phyloP scores from a whole-genome alignment of 371 early-diverging fungal species.

The Saksenaea vasiformis region DNA sequence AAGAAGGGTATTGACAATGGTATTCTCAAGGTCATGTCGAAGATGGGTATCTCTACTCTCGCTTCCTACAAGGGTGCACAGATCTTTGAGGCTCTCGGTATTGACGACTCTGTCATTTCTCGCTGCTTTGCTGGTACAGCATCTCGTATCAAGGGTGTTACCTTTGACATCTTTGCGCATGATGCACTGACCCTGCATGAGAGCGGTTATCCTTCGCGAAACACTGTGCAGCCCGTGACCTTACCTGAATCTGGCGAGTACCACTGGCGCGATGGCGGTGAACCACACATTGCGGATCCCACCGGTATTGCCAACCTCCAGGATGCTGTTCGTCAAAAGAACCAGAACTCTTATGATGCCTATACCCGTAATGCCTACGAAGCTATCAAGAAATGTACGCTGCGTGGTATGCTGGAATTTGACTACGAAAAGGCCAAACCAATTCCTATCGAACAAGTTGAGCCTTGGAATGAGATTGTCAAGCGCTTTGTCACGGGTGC shows the following conservation, averaged over 20 bases:
- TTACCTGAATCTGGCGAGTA: constrained; percentile 94
- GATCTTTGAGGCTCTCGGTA: constrained; percentile 96
- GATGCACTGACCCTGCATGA: constrained; percentile 91
- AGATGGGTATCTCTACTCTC: constrained; percentile 98
- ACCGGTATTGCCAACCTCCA: constrained; percentile 86
- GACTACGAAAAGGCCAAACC: constrained; percentile 70
- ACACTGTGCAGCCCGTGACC: constrained; percentile 59
- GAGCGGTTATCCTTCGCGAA: constrained; percentile 76
- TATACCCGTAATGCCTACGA: constrained; percentile 82
- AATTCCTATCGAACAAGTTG: constrained; percentile 92
- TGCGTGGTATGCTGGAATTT: constrained; percentile 94
- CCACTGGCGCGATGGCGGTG: constrained; percentile 95
- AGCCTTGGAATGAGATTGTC: constrained; percentile 95
- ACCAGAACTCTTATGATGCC: constrained; percentile 79
- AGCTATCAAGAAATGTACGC: constrained; percentile 88
- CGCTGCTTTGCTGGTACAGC: constrained; percentile 95
- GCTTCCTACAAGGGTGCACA: constrained; percentile 98
- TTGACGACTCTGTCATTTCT: constrained; percentile 85
- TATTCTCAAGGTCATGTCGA: constrained; percentile 97
- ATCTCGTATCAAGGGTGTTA: constrained; percentile 92
- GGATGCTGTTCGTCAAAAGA: constrained; percentile 93
- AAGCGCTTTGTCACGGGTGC: constrained; percentile 97
- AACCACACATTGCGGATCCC: constrained; percentile 92
- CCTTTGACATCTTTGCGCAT: constrained; percentile 86
- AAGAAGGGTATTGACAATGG: constrained; percentile 90